Evolutionary conservation across 2,329 filamentous ascomycete genomes (phyloP).

Genomic region (Trichoderma asperellum): DNA sequence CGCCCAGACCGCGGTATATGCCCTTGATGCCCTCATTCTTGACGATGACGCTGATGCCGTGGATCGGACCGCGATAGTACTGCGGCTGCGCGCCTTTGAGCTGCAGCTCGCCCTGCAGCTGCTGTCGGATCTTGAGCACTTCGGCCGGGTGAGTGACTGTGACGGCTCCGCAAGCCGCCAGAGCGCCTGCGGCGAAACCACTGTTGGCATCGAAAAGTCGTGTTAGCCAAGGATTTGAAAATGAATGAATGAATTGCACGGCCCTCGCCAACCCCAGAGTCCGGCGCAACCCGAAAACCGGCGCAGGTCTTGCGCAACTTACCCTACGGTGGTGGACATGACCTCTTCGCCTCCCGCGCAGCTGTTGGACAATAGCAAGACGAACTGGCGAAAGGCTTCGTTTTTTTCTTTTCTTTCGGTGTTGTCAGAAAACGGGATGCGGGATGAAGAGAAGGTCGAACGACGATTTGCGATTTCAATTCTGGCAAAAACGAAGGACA

Average conservation of each 20-base stretch:
- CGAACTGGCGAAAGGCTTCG: slow-evolving; percentile 18
- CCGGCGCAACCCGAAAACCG: neutral
- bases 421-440: neutral
- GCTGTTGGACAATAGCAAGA: slow-evolving; percentile 5
- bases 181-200: slow-evolving; percentile 92
- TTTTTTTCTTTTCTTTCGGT: neutral
- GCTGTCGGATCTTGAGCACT: slow-evolving; percentile 99
- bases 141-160: slow-evolving; percentile 98
- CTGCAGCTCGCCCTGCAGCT: slow-evolving; percentile 94
- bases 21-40: slow-evolving; percentile 86
- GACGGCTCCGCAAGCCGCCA: slow-evolving; percentile 95
- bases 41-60: slow-evolving; percentile 87
- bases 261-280: neutral
- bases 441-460: neutral
- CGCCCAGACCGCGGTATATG: slow-evolving; percentile 85
- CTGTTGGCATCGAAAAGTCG: slow-evolving; percentile 45
- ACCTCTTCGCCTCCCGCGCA: slow-evolving; percentile 21
- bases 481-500: neutral
- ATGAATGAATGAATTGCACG: too few species aligned
- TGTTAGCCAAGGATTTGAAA: neutral
- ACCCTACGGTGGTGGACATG: slow-evolving; percentile 30
- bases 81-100: slow-evolving; percentile 81
- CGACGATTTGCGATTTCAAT: neutral
- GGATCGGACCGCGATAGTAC: slow-evolving; percentile 87
- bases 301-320: slow-evolving; percentile 1